These are phyloP conservation scores for Macrotyloma uniflorum DNA, from an alignment of 306 rosid genomes.

Conservation along the genomic window DNA sequence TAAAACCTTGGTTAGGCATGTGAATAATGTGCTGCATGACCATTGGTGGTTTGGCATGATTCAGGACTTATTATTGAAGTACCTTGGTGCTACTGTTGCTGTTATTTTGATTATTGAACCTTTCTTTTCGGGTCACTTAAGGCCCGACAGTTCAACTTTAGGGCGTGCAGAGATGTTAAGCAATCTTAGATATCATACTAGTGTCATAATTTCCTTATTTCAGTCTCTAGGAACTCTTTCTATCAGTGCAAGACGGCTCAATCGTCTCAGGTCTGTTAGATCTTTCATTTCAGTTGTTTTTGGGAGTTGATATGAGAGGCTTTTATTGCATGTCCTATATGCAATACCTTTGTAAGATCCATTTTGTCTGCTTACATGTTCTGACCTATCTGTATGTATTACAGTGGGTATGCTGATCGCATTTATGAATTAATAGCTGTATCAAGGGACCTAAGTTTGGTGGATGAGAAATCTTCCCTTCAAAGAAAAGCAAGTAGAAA, in stretches of 20 bases:
- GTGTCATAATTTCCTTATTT: slow-evolving; percentile 91
- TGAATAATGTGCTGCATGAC: slow-evolving; percentile 75
- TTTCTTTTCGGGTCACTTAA: slow-evolving; percentile 89
- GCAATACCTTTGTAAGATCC: slow-evolving; percentile 25
- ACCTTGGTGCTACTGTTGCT: slow-evolving; percentile 98
- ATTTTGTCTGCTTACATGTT: slow-evolving; percentile 19
- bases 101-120: slow-evolving; percentile 96
- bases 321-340: slow-evolving; percentile 22
- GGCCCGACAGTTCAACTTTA: slow-evolving; percentile 94
- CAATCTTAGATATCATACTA: slow-evolving; percentile 98
- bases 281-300: slow-evolving; percentile 7
- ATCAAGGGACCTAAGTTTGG: slow-evolving; percentile 80
- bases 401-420: slow-evolving; percentile 97
- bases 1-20: slow-evolving; percentile 63
- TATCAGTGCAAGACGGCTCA: slow-evolving; percentile 87
- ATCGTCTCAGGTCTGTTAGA: slow-evolving; percentile 84
- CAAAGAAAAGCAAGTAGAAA: slow-evolving; percentile 62
- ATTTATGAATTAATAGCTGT: slow-evolving; percentile 81
- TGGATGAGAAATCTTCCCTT: slow-evolving; percentile 58
- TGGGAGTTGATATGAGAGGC: slow-evolving; percentile 32
- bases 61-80: slow-evolving; percentile 91
- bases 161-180: slow-evolving; percentile 99
- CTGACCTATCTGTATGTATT: slow-evolving; percentile 35
- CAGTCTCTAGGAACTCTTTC: slow-evolving; percentile 97
- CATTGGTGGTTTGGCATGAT: slow-evolving; percentile 99